Percentiles rank a stretch among this genome's conserved stretches.
Conservation (phyloP, 2,329 filamentous ascomycete species). For the Monilinia fructicola region DNA sequence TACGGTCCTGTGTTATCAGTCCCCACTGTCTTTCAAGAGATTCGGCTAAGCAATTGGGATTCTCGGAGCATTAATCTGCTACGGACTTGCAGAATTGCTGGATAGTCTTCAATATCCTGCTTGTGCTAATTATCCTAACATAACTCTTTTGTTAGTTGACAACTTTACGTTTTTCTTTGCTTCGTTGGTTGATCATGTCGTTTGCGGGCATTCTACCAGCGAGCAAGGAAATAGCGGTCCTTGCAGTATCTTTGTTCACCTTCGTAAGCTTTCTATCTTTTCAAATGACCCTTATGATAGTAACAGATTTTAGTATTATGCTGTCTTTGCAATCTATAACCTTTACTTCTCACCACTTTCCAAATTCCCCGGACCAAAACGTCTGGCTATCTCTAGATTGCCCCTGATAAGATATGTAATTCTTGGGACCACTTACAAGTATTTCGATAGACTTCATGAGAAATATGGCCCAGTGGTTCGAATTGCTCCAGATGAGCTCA, state of each 20-base stretch:
- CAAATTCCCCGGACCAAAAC: constrained; percentile 39
- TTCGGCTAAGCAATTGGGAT: too few relatives aligned
- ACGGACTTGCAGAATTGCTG: not conserved
- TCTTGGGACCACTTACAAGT: constrained; percentile 19
- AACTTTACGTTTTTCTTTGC: not conserved
- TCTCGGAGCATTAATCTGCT: too few relatives aligned
- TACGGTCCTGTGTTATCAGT: too few relatives aligned
- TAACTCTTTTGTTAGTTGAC: not conserved
- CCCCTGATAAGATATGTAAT: constrained; percentile 16
- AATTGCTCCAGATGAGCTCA: constrained; percentile 38
- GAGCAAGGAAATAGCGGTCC: not conserved
- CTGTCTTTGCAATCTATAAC: constrained; percentile 23
- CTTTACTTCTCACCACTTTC: constrained; percentile 37
- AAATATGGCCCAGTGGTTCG: constrained; percentile 40
- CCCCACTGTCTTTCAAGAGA: too few relatives aligned
- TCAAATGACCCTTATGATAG: not conserved
- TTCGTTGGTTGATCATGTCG: not conserved
- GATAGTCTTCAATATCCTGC: not conserved
- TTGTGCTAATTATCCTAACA: not conserved
- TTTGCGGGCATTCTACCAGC: not conserved
- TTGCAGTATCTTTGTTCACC: not conserved
- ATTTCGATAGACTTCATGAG: constrained; percentile 29
- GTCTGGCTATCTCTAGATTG: constrained; percentile 25
- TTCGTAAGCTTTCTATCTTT: not conserved
- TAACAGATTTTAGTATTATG: not conserved